Base-by-base conservation (phyloP, 352 stramenopile genomes). In the Halophytophthora batemanensis region DNA sequence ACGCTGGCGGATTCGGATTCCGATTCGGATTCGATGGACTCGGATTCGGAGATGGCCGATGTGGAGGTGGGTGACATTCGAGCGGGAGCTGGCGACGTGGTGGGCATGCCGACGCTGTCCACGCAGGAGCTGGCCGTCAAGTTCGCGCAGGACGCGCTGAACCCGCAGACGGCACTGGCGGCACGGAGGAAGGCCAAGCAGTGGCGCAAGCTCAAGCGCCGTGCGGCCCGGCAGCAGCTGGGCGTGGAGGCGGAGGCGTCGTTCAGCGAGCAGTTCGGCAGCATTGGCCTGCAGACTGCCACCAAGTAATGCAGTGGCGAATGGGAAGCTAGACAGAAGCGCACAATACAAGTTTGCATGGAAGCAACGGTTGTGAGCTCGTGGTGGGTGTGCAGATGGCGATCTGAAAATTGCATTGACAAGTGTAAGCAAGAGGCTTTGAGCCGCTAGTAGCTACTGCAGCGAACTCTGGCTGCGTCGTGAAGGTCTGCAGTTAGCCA, bases 121-220 rank as follows among this genome's bases (percentile, higher is more conserved):
- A 68, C 63, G 1, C 58, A 86, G 49, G 67, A 83, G 38, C 53
- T 83, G 37, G 64, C 65, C 11, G 48, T 56, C 39, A 90, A 87
- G 61, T 67, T 84, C 38, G 56, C 59, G 10, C 68, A 76, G 36
- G 80, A 90, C 47, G 63, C 65, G 8, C 50, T 86, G 35, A 86
- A 88, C 53, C 72, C 75, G 31, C 68, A 74, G 50, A 79, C 77
- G 15, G 77, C 80, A 2, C 53, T 74, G 52, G 51, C 74, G 13
- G 75, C 74, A 34, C 64, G 78, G 49, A 67, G 78, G 21, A 86
- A 83, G 44, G 80, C 80, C 23, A 91, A 91, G 48, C 67, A 81
- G 34, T 83, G 75, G 77, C 75, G 80, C 36, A 91, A 91, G 51
- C 72, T 87, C 19, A 91, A 91, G 53, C 75, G 80, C 5, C 74